These are phyloP conservation scores for Phylloporus sp. DNA, from an alignment of 768 basidiomycete genomes.

Conservation along the genomic window DNA sequence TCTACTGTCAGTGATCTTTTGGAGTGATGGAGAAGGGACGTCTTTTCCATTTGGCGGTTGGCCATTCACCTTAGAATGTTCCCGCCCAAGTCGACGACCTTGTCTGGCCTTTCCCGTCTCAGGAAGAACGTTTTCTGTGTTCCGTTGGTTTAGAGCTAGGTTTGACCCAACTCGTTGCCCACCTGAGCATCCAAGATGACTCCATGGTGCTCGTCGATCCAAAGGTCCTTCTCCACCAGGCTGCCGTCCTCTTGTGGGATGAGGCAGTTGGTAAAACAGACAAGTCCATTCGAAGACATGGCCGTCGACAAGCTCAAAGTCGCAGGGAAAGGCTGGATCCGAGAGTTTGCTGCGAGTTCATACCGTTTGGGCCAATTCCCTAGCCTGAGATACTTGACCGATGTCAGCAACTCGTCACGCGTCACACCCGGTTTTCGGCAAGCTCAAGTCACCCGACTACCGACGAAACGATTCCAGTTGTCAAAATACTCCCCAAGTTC, in stretches of 20 bases:
- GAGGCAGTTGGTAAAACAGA: conserved; percentile 86
- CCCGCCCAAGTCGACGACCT: conserved; percentile 64
- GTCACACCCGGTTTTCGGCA: background rate
- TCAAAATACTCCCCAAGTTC: too few species aligned
- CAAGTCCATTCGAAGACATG: conserved; percentile 51
- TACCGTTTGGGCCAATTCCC: background rate
- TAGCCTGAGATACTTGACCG: background rate
- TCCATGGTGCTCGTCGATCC: conserved; percentile 74
- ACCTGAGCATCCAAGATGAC: conserved; percentile 75
- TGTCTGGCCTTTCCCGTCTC: conserved; percentile 54
- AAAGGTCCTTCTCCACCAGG: conserved; percentile 68
- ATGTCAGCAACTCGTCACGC: conserved; percentile 12
- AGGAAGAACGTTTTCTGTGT: conserved; percentile 63
- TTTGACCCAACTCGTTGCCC: conserved; percentile 2
- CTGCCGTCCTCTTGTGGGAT: conserved; percentile 77
- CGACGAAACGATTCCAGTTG: too few species aligned
- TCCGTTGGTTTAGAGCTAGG: conserved; percentile 1
- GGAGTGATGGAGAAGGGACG: background rate
- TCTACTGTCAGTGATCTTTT: conserved; percentile 7
- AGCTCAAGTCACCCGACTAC: background rate
- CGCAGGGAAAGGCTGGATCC: conserved; percentile 1
- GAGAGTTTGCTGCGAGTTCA: background rate
- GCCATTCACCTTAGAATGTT: conserved; percentile 63
- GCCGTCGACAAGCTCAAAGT: conserved; percentile 7
- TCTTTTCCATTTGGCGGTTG: background rate